Evolutionary conservation across 306 rosid genomes (phyloP), one percentile per base, ranked within the genome.

Genomic region (Hippophae tibetana): DNA sequence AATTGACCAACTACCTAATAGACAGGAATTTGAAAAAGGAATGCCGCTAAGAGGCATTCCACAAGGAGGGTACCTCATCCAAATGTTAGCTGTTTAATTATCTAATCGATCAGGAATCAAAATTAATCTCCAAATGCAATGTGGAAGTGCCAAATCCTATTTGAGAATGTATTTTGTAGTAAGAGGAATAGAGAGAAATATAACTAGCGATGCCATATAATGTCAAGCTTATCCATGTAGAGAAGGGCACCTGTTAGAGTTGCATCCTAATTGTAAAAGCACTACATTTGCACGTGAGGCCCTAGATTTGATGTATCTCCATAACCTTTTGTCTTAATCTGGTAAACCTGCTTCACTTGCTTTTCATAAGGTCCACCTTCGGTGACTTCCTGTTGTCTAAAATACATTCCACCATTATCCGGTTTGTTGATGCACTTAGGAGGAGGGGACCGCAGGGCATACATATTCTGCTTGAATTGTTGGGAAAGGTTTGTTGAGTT

Each of bases 341-440:
- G 96, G 79, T 92, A 86, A 48, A 76, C 75, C 74, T 63, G 79
- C 84, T 81, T 88, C 70, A 54, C 61, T 56, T 68, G 84, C 78
- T 72, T 86, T 57, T 83, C 96, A 59, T 78, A 74, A 62, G 70
- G 60, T 69, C 69, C 79, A 27, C 81, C 86, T 10, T 51, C 7
- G 41, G 72, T 69, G 62, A 63, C 65, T 75, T 84, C 97, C 71
- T 70, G 89, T 71, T 71, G 84, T 74, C 81, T 64, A 48, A 27
- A 42, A 69, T 71, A 51, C 55, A 81, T 62, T 68, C 85, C 72
- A 42, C 75, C 90, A 71, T 76, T 83, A 31, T 31, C 38, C 38
- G 3, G 38, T 31, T 31, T 31, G 38, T 31, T 31, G 38, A 31
- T 31, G 4, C 38, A 31, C 38, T 31, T 31, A 31, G 5, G 3